Evolutionary conservation across 345 rosid genomes (phyloP).

Genomic region (Lepidium sativum): DNA sequence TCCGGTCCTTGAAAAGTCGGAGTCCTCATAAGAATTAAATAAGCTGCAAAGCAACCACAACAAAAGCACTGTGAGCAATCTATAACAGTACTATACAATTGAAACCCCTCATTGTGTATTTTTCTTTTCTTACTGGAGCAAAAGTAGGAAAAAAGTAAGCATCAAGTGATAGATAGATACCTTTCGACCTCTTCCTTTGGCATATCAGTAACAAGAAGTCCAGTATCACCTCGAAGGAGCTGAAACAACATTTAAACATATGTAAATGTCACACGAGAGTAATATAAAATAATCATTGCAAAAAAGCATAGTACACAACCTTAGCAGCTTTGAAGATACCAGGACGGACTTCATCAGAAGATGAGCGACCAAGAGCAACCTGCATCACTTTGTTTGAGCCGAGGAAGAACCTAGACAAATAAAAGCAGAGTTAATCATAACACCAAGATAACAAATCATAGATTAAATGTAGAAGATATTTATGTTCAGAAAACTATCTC

Average conservation of each 20-base stretch:
- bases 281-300: neutral
- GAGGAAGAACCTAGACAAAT: conserved; percentile 59
- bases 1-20: conserved; percentile 85
- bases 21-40: conserved; percentile 70
- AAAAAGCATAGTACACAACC: conserved; percentile 32
- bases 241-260: conserved; percentile 18
- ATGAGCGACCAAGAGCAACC: conserved; percentile 87
- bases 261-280: neutral
- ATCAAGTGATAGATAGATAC: conserved; percentile 31
- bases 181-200: conserved; percentile 80
- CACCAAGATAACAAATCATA: neutral
- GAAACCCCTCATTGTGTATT: neutral
- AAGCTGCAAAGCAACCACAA: conserved; percentile 37
- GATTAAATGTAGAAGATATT: neutral
- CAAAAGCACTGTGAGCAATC: neutral
- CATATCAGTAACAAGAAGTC: conserved; percentile 71
- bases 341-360: conserved; percentile 71
- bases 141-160: neutral
- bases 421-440: neutral
- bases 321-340: conserved; percentile 70
- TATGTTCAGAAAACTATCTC: neutral
- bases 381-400: conserved; percentile 99
- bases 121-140: neutral
- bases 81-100: neutral
- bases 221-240: conserved; percentile 74